Percentiles rank a stretch among this genome's conserved stretches.
Evolutionary conservation across 2,329 filamentous ascomycete species (phyloP).

Genomic region (Rachicladosporium sp.): DNA sequence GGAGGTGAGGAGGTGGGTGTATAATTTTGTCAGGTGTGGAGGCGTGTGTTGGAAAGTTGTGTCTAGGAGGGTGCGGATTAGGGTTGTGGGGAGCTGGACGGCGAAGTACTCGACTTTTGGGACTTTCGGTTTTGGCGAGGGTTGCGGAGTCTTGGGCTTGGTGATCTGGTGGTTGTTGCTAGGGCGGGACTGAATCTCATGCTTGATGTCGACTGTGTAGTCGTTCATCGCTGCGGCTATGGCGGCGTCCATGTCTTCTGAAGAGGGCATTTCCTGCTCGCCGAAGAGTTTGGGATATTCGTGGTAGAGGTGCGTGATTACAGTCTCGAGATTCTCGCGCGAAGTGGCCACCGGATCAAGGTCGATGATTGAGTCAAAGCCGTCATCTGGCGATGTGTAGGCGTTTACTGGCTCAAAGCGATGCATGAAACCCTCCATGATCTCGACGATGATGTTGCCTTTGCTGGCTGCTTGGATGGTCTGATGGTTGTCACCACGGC

Average conservation of each 20-base stretch:
- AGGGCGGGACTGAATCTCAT: conserved; percentile 52
- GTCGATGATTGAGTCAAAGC: conserved; percentile 75
- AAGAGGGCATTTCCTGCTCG: conserved; percentile 50
- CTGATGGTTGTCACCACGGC: conserved; percentile 90
- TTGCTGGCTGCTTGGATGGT: conserved; percentile 78
- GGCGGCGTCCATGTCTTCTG: conserved; percentile 65
- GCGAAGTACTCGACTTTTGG: conserved; percentile 52
- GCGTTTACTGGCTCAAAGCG: conserved; percentile 70
- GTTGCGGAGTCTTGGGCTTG: conserved; percentile 21
- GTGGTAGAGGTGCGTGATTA: conserved; percentile 59
- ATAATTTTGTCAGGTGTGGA: conserved; percentile 52
- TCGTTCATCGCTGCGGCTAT: conserved; percentile 62
- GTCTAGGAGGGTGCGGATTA: conserved; percentile 50
- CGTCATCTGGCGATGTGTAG: conserved; percentile 57
- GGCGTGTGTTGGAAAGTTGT: conserved; percentile 51
- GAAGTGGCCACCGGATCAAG: conserved; percentile 69
- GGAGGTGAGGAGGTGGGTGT: conserved; percentile 58
- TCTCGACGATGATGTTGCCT: conserved; percentile 64
- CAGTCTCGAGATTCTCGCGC: conserved; percentile 70
- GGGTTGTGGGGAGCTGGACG: conserved; percentile 40
- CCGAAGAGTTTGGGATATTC: conserved; percentile 66
- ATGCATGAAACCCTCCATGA: conserved; percentile 88
- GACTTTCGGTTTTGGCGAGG: conserved; percentile 34
- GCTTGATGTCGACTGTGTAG: conserved; percentile 64
- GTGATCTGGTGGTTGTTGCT: conserved; percentile 22